phyloP scores from a whole-genome alignment of 495 filamentous ascomycete species.

The Lentithecium fluviatile region DNA sequence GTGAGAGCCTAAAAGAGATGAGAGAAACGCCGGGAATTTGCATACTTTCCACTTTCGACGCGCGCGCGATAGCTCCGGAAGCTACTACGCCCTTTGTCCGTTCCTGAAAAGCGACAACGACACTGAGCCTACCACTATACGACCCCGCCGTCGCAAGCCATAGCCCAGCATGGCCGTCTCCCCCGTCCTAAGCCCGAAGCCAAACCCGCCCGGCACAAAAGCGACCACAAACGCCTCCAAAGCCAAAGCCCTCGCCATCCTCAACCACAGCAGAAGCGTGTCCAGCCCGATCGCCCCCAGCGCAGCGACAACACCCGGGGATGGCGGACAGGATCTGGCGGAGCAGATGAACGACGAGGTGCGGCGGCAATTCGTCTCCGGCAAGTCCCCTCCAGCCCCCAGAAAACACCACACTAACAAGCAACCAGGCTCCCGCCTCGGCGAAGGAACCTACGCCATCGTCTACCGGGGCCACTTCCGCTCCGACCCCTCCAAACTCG shows the following conservation, averaged over 20 bases:
- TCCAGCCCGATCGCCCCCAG: not conserved
- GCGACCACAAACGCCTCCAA: constrained; percentile 30
- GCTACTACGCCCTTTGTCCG: no score
- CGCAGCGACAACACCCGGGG: constrained; percentile 28
- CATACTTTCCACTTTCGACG: no score
- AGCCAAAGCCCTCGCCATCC: constrained; percentile 41
- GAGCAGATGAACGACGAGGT: constrained; percentile 89
- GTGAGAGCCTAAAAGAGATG: no score
- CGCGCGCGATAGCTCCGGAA: no score
- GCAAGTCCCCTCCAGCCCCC: constrained; percentile 43
- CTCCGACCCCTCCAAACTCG: constrained; percentile 62
- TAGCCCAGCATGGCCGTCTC: constrained; percentile 18
- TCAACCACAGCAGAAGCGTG: constrained; percentile 34
- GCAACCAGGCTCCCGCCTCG: constrained; percentile 73
- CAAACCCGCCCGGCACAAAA: constrained; percentile 45
- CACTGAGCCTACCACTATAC: no score
- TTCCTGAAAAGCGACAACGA: no score
- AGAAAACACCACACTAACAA: not conserved
- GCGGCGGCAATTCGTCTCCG: constrained; percentile 85
- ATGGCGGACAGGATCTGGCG: constrained; percentile 59
- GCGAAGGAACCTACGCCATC: constrained; percentile 94
- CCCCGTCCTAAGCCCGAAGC: constrained; percentile 38
- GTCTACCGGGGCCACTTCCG: constrained; percentile 84
- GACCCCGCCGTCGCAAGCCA: not conserved
- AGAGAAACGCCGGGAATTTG: no score